phyloP scores from a whole-genome alignment of 1,284 basidiomycete genomes.

The Lentinula novae-zelandiae region DNA sequence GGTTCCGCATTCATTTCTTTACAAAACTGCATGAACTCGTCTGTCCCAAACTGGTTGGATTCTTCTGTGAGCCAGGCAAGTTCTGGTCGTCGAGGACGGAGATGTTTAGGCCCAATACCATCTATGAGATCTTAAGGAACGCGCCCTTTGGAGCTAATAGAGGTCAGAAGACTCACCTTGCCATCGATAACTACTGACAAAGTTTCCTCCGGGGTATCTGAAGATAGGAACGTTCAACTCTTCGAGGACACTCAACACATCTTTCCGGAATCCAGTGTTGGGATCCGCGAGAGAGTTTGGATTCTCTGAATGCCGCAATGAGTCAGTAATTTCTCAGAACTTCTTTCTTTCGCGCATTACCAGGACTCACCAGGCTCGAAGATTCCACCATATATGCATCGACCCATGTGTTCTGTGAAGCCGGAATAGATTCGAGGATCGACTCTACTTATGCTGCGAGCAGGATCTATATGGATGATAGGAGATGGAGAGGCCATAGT shows the following conservation, averaged over 20 bases:
- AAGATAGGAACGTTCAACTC: slow-evolving; percentile 55
- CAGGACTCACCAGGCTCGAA: slow-evolving; percentile 40
- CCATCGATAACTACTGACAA: slow-evolving; percentile 65
- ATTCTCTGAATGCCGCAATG: slow-evolving; percentile 20
- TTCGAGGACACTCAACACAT: slow-evolving; percentile 51
- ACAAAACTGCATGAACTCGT: slow-evolving; percentile 47
- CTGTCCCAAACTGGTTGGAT: slow-evolving; percentile 62
- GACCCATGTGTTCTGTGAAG: slow-evolving; percentile 59
- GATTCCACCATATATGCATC: slow-evolving; percentile 64
- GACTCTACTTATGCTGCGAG: slow-evolving; percentile 32
- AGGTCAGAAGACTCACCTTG: slow-evolving; percentile 31
- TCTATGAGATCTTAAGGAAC: slow-evolving; percentile 25
- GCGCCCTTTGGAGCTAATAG: neutral
- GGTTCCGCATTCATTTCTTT: slow-evolving; percentile 49
- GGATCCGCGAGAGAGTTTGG: slow-evolving; percentile 32
- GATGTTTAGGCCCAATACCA: slow-evolving; percentile 52
- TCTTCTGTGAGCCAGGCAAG: slow-evolving; percentile 67
- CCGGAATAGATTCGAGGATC: slow-evolving; percentile 52
- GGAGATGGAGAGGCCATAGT: neutral
- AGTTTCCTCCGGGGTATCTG: slow-evolving; percentile 58
- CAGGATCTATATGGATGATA: slow-evolving; percentile 34
- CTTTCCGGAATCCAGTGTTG: slow-evolving; percentile 48
- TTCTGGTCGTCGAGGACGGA: slow-evolving; percentile 54
- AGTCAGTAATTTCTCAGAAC: neutral
- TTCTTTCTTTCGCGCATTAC: neutral